Conservation (phyloP, 2,329 filamentous ascomycete genomes). For the Aspergillus fructus region DNA sequence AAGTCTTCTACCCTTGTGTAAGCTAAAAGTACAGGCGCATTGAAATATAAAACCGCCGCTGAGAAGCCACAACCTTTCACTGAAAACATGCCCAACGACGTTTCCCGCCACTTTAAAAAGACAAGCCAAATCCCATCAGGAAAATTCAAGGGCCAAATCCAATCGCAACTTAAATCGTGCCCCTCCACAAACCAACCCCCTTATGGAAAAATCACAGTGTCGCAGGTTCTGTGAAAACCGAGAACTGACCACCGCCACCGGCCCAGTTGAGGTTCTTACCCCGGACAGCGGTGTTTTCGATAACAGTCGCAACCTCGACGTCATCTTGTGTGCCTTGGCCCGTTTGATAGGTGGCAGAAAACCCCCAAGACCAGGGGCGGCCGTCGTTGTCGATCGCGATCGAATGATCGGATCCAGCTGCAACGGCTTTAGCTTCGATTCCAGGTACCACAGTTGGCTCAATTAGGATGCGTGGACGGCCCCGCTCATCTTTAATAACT, state of each 20-base stretch:
- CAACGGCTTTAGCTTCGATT: conserved; percentile 58
- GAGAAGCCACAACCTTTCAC: conserved; percentile 9
- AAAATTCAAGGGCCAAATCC: neutral
- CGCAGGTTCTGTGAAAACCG: conserved; percentile 39
- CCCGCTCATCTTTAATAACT: conserved; percentile 63
- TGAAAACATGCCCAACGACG: neutral
- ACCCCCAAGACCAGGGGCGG: conserved; percentile 75
- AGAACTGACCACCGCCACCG: conserved; percentile 83
- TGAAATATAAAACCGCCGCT: conserved; percentile 1
- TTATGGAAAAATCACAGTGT: conserved; percentile 12
- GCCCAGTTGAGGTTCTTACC: conserved; percentile 73
- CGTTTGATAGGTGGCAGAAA: conserved; percentile 77
- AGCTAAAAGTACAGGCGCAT: conserved; percentile 4
- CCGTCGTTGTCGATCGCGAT: conserved; percentile 69
- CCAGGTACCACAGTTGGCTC: conserved; percentile 62
- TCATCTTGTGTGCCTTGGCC: conserved; percentile 78
- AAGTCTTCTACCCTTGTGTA: neutral
- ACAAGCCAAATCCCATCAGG: neutral
- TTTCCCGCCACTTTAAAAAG: neutral
- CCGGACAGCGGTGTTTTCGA: conserved; percentile 80
- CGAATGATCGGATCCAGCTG: conserved; percentile 70
- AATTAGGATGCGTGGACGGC: conserved; percentile 69
- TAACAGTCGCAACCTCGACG: conserved; percentile 70
- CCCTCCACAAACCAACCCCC: neutral
- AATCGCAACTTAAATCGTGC: neutral